Percentiles rank a stretch among this genome's conserved stretches.
phyloP scores from a whole-genome alignment of 2,329 filamentous ascomycete genomes.

The Lizonia empirigonia region DNA sequence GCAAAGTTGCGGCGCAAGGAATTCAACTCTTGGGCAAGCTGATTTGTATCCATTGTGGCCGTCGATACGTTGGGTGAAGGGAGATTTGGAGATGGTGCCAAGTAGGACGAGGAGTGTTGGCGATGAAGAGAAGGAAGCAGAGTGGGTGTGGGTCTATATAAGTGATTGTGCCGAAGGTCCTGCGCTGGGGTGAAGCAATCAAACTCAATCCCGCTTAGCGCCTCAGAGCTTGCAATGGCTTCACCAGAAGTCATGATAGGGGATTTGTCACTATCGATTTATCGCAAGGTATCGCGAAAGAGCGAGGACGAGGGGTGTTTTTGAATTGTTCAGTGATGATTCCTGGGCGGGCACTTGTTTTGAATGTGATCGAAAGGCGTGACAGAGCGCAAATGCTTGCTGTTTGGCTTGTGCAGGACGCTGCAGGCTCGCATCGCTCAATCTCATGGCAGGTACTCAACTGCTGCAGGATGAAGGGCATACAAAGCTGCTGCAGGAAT shows the following conservation, averaged over 20 bases:
- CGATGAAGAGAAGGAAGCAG: neutral
- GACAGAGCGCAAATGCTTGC: neutral
- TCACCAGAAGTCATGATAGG: neutral
- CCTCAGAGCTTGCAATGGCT: neutral
- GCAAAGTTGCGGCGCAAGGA: neutral
- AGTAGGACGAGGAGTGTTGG: neutral
- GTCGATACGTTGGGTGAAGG: neutral
- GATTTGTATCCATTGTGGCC: neutral
- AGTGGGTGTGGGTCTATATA: neutral
- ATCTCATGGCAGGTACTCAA: too few relatives aligned
- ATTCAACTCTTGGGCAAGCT: neutral
- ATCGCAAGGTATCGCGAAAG: neutral
- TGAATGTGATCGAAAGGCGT: neutral
- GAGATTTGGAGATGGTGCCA: neutral
- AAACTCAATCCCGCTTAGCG: neutral
- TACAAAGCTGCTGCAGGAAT: too few relatives aligned
- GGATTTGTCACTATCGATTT: neutral
- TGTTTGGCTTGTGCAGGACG: too few relatives aligned
- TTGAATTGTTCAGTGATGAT: neutral
- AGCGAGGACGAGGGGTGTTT: neutral
- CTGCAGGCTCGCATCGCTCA: too few relatives aligned
- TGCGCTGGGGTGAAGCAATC: neutral
- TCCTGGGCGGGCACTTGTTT: neutral
- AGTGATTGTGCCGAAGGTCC: neutral
- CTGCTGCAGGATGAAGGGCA: too few relatives aligned